Percentiles rank a stretch among this genome's conserved stretches.
phyloP scores from a whole-genome alignment of 176 grass and related monocot species.

The Triticum urartu region DNA sequence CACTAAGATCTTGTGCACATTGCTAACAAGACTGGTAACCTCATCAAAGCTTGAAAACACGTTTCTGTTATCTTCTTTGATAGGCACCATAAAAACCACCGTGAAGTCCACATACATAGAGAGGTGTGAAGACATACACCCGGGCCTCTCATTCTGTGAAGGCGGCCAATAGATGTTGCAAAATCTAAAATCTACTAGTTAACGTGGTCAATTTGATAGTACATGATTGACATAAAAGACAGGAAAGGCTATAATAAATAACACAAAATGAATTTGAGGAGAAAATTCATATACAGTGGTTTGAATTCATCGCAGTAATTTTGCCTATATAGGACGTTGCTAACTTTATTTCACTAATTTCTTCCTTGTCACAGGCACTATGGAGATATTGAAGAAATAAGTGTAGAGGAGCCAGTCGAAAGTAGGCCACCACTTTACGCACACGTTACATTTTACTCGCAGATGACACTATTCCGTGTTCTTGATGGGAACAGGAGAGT shows the following conservation, averaged over 20 bases:
- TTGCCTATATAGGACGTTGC: neutral
- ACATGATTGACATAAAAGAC: neutral
- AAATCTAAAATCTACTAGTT: neutral
- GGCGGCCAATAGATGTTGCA: neutral
- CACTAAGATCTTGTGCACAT: neutral
- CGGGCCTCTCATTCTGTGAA: neutral
- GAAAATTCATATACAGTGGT: neutral
- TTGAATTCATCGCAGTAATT: neutral
- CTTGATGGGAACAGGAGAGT: conserved; percentile 37
- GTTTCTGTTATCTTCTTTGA: neutral
- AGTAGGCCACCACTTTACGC: conserved; percentile 46
- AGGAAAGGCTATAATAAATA: neutral
- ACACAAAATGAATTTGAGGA: neutral
- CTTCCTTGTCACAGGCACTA: conserved; percentile 28
- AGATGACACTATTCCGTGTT: conserved; percentile 26
- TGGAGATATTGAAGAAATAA: conserved; percentile 44
- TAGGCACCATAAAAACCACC: neutral
- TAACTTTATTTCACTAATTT: neutral
- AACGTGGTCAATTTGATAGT: neutral
- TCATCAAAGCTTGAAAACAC: neutral
- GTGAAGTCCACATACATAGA: neutral
- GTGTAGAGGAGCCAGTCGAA: conserved; percentile 38
- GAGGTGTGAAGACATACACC: neutral
- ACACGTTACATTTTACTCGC: conserved; percentile 49
- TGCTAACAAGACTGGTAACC: neutral